These are phyloP conservation scores for Populus hybrid DNA, from an alignment of 441 rosid species.

Conservation along the genomic window DNA sequence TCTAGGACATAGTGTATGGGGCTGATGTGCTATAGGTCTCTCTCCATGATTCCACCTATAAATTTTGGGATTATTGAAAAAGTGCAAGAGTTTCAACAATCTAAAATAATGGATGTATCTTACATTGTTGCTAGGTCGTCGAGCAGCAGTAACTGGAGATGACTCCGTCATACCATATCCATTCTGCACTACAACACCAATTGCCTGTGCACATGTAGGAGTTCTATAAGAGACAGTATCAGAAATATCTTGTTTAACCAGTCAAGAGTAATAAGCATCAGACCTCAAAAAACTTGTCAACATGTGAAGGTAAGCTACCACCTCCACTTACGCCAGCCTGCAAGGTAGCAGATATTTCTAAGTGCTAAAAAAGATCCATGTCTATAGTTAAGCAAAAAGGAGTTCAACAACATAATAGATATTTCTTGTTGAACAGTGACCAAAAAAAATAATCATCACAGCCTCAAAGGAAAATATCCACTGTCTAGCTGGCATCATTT, in stretches of 20 bases:
- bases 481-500: neutral
- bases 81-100: neutral
- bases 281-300: conserved; percentile 96
- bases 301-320: conserved; percentile 76
- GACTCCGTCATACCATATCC: conserved; percentile 97
- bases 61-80: neutral
- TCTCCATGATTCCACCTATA: too few species aligned
- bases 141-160: conserved; percentile 84
- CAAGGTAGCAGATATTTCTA: conserved; percentile 17
- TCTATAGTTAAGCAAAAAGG: neutral
- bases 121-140: conserved; percentile 69
- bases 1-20: neutral
- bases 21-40: too few species aligned
- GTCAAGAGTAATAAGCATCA: conserved; percentile 17
- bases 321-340: conserved; percentile 98
- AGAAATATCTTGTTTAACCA: conserved; percentile 9
- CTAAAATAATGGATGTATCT: conserved; percentile 22
- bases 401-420: neutral
- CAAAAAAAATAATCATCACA: neutral
- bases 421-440: neutral
- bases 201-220: conserved; percentile 54
- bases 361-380: neutral
- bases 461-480: neutral
- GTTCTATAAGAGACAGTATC: conserved; percentile 18
- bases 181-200: conserved; percentile 73